These are phyloP conservation scores for Colletotrichum sp. DNA, from an alignment of 2,329 filamentous ascomycete species.

Conservation along the genomic window DNA sequence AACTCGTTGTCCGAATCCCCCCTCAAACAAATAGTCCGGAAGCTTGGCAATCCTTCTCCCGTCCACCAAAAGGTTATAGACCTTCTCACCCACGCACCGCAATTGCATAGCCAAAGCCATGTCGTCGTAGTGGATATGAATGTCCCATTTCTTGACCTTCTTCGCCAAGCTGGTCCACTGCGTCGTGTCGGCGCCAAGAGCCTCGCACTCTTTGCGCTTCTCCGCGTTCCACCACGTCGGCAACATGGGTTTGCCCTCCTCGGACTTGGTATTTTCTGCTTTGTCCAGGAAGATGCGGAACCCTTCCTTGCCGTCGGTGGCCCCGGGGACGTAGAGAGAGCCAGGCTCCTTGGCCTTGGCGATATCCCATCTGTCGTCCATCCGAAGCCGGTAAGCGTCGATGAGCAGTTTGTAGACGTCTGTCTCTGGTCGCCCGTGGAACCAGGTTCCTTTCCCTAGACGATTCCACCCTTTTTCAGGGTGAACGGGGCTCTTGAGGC, in stretches of 20 bases:
- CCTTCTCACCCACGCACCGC: constrained; percentile 49
- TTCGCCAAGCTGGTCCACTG: constrained; percentile 33
- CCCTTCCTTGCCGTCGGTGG: constrained; percentile 25
- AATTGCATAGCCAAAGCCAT: constrained; percentile 52
- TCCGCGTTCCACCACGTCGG: constrained; percentile 49
- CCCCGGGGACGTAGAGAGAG: constrained; percentile 21
- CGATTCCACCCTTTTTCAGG: constrained; percentile 40
- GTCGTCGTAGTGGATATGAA: constrained; percentile 49
- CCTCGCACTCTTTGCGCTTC: constrained; percentile 42
- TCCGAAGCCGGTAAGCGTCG: constrained; percentile 49
- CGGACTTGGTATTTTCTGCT: not conserved
- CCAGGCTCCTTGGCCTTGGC: not conserved
- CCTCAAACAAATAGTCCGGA: not conserved
- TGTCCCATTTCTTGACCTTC: constrained; percentile 34
- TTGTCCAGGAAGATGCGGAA: constrained; percentile 41
- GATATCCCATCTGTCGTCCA: constrained; percentile 38
- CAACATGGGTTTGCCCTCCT: constrained; percentile 33
- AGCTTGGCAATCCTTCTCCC: not conserved
- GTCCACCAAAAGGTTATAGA: constrained; percentile 27
- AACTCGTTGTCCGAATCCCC: too few relatives aligned
- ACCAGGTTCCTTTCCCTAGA: constrained; percentile 35
- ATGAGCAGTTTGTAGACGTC: constrained; percentile 52
- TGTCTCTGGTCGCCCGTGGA: constrained; percentile 45
- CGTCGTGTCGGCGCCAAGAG: constrained; percentile 31
- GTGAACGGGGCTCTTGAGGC: not conserved